Evolutionary conservation across 164 flowering plant genomes (phyloP).

Genomic region (Dillenia turbinata): DNA sequence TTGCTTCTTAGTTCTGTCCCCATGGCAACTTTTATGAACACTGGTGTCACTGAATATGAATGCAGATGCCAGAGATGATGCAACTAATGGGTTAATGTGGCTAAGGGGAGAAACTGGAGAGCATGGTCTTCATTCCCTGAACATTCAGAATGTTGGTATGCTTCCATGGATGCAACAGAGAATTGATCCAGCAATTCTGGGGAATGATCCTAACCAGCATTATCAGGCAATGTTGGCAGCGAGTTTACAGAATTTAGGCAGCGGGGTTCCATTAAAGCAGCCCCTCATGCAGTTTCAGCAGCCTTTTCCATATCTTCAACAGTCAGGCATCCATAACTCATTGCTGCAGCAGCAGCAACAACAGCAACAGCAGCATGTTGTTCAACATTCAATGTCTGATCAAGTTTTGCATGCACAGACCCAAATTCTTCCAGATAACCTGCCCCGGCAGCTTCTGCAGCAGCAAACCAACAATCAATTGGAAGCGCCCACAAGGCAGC

Average conservation of each 20-base stretch:
- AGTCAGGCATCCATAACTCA: slow-evolving; percentile 32
- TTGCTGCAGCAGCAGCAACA: slow-evolving; percentile 33
- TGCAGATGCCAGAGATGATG: slow-evolving; percentile 53
- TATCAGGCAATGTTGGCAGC: slow-evolving; percentile 65
- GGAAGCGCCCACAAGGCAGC: slow-evolving; percentile 34
- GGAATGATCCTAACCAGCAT: slow-evolving; percentile 53
- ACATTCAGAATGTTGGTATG: slow-evolving; percentile 50
- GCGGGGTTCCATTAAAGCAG: slow-evolving; percentile 54
- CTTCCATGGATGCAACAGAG: slow-evolving; percentile 73
- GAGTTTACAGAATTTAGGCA: slow-evolving; percentile 52
- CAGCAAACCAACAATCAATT: slow-evolving; percentile 39
- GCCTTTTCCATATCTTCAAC: slow-evolving; percentile 49
- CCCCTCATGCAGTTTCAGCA: slow-evolving; percentile 63
- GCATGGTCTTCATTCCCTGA: slow-evolving; percentile 51
- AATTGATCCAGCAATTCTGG: slow-evolving; percentile 40
- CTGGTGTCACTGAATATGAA: too few species aligned
- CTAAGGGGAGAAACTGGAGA: slow-evolving; percentile 58
- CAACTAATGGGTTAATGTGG: slow-evolving; percentile 57
- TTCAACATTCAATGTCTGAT: slow-evolving; percentile 40
- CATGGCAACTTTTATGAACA: too few species aligned
- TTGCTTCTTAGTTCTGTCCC: too few species aligned
- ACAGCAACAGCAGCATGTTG: slow-evolving; percentile 36
- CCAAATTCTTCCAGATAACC: slow-evolving; percentile 33
- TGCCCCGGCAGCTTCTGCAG: slow-evolving; percentile 34
- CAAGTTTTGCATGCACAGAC: slow-evolving; percentile 44